phyloP scores from a whole-genome alignment of 352 stramenopile species.

The Phytophthora palmivora region DNA sequence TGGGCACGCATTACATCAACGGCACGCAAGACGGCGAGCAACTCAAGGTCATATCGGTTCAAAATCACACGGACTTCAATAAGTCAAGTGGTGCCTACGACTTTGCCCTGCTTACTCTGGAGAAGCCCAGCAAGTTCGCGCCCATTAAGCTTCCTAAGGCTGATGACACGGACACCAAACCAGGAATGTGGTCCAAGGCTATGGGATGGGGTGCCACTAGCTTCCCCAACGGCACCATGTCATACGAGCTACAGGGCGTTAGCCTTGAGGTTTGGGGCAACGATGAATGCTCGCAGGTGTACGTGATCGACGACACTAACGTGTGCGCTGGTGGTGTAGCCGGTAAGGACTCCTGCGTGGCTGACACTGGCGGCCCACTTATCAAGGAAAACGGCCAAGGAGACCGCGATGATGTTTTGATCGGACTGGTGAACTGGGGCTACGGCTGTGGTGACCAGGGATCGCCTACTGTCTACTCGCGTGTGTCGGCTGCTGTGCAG shows the following conservation, averaged over 20 bases:
- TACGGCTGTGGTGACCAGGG: constrained; percentile 45
- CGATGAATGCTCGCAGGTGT: constrained; percentile 31
- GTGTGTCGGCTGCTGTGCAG: constrained; percentile 42
- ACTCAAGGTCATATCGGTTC: constrained; percentile 43
- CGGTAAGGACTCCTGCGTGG: constrained; percentile 40
- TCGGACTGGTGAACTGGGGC: constrained; percentile 63
- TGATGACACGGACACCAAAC: constrained; percentile 31
- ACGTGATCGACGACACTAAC: constrained; percentile 38
- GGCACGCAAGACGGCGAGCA: constrained; percentile 48
- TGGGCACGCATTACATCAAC: constrained; percentile 57
- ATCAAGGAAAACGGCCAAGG: constrained; percentile 25
- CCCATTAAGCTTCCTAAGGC: constrained; percentile 28
- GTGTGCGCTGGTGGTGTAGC: constrained; percentile 49
- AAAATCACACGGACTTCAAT: constrained; percentile 37
- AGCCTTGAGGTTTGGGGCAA: constrained; percentile 41
- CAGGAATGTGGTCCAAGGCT: constrained; percentile 33
- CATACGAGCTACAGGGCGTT: constrained; percentile 37
- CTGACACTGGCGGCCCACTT: constrained; percentile 53
- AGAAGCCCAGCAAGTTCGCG: constrained; percentile 30
- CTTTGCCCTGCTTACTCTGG: constrained; percentile 52
- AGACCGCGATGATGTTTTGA: constrained; percentile 27
- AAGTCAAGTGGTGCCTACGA: constrained; percentile 28
- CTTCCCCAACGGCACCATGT: constrained; percentile 25
- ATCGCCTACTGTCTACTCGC: constrained; percentile 56
- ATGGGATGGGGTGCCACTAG: constrained; percentile 40